Evolutionary conservation across 495 filamentous ascomycete species (phyloP).

Genomic region (Aspergillus bridgeri): DNA sequence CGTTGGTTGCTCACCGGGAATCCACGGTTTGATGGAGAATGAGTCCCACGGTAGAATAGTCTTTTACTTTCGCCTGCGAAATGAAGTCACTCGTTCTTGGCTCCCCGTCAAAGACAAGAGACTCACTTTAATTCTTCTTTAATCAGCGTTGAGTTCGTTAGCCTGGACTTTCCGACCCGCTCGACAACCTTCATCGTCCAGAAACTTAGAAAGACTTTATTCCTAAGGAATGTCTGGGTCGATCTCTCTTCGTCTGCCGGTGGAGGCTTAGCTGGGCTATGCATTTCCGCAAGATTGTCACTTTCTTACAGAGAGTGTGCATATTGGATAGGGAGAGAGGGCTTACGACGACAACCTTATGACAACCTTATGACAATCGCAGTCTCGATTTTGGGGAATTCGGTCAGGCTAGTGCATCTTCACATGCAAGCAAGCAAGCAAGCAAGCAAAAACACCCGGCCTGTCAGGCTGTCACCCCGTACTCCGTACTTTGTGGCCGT

Average conservation of each 20-base stretch:
- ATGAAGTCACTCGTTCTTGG: neutral
- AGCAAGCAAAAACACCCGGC: neutral
- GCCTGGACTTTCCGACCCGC: neutral
- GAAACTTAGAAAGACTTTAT: neutral
- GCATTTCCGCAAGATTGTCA: neutral
- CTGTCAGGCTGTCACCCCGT: neutral
- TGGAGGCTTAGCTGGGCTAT: neutral
- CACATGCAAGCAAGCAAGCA: neutral
- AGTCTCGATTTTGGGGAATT: neutral
- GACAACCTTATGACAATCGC: neutral
- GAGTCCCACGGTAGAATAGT: neutral
- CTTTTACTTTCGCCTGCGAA: neutral
- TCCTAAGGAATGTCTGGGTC: neutral
- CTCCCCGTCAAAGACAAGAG: neutral
- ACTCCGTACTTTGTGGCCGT: neutral
- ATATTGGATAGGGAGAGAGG: neutral
- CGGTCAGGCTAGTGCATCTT: neutral
- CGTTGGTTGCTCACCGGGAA: neutral
- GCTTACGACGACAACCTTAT: neutral
- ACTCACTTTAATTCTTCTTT: neutral
- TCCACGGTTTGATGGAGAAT: neutral
- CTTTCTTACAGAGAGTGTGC: neutral
- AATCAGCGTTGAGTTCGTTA: neutral
- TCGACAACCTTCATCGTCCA: neutral
- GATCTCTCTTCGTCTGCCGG: neutral